A percentile compares a stretch with the other conserved stretches of the same genome.
phyloP scores from a whole-genome alignment of 2,329 filamentous ascomycete species.

The Zalaria sp. region DNA sequence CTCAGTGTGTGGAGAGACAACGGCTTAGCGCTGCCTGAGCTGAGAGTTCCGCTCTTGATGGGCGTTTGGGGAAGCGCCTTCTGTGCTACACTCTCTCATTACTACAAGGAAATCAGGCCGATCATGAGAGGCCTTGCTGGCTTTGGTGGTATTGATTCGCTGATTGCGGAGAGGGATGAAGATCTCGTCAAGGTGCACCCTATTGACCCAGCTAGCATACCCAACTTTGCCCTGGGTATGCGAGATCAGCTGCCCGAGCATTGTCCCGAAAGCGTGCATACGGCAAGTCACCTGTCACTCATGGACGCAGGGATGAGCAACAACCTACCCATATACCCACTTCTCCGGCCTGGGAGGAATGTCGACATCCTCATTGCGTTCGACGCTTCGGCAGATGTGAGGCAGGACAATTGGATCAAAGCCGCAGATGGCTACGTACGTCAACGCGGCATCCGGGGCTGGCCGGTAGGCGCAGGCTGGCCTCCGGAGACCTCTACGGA shows the following conservation, averaged over 20 bases:
- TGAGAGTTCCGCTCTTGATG: constrained; percentile 70
- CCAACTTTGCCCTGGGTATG: constrained; percentile 81
- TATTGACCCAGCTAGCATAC: constrained; percentile 79
- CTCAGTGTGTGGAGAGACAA: constrained; percentile 47
- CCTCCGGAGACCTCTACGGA: constrained; percentile 48
- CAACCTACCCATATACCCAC: constrained; percentile 88
- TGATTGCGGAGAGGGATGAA: constrained; percentile 70
- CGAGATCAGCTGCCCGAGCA: constrained; percentile 58
- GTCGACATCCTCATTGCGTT: constrained; percentile 88
- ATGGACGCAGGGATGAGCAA: constrained; percentile 99
- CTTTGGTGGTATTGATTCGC: constrained; percentile 59
- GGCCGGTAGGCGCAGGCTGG: constrained; percentile 94
- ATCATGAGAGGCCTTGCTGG: constrained; percentile 61
- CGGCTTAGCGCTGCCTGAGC: constrained; percentile 63
- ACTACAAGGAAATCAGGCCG: constrained; percentile 87
- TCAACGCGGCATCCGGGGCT: constrained; percentile 82
- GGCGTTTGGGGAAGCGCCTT: constrained; percentile 97
- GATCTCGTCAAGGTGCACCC: constrained; percentile 87
- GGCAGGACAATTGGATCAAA: constrained; percentile 89
- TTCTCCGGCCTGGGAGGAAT: constrained; percentile 74
- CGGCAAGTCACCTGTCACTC: constrained; percentile 45
- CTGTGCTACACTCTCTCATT: constrained; percentile 88
- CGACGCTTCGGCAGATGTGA: constrained; percentile 86
- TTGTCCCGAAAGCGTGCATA: constrained; percentile 63
- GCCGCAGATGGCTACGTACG: constrained; percentile 86